Conservation (phyloP, 2,329 filamentous ascomycete genomes). For the Chaetomium sp. region DNA sequence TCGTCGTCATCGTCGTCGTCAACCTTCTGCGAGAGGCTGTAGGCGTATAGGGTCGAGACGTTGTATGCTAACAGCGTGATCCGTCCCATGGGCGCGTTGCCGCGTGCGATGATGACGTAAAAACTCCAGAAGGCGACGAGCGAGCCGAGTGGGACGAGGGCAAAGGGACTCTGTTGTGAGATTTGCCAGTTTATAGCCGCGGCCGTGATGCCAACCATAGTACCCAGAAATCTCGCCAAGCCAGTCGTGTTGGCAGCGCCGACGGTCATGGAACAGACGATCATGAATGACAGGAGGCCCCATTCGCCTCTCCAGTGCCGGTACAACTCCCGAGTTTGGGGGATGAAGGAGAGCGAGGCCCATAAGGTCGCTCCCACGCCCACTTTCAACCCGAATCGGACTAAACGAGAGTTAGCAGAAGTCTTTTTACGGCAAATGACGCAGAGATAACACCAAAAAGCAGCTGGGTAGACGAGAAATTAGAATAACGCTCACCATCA, state of each 20-base stretch:
- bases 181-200: conserved; percentile 74
- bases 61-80: conserved; percentile 97
- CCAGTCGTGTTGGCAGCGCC: conserved; percentile 93
- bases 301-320: conserved; percentile 90
- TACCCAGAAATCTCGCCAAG: conserved; percentile 78
- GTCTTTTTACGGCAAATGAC: too few relatives aligned
- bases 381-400: conserved; percentile 83
- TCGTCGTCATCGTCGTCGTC: conserved; percentile 82
- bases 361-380: conserved; percentile 84
- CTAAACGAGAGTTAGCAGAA: conserved; percentile 26
- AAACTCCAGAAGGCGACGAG: conserved; percentile 76
- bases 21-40: conserved; percentile 75
- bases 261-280: conserved; percentile 96
- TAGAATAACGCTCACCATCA: conserved; percentile 37
- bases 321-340: conserved; percentile 71
- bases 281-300: conserved; percentile 95
- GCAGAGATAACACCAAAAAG: too few relatives aligned
- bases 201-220: conserved; percentile 68
- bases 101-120: conserved; percentile 78
- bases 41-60: conserved; percentile 87
- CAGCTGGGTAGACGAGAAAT: neutral
- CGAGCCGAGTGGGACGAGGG: conserved; percentile 76
- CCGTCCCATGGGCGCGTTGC: conserved; percentile 82
- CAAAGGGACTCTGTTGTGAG: conserved; percentile 64
- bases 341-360: conserved; percentile 81